Percentiles rank a stretch among this genome's conserved stretches.
phyloP scores from a whole-genome alignment of 495 filamentous ascomycete genomes.

The Antarctomyces pellizariae region DNA sequence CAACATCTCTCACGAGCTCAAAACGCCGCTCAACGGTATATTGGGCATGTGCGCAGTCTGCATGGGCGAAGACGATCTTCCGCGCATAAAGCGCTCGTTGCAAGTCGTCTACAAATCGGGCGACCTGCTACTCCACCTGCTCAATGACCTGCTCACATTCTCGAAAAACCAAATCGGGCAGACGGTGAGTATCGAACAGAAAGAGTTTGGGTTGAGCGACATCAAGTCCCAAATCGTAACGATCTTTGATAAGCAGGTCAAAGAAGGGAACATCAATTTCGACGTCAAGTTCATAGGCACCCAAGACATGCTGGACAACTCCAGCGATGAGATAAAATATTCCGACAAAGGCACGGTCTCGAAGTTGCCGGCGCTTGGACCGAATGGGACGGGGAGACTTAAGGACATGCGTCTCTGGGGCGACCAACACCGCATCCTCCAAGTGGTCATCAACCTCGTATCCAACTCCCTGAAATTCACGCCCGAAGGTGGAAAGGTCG shows the following conservation, averaged over 20 bases:
- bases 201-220: slow-evolving; percentile 61
- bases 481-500: slow-evolving; percentile 42
- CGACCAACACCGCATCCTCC: slow-evolving; percentile 72
- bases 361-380: slow-evolving; percentile 29
- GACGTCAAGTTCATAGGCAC: slow-evolving; percentile 43
- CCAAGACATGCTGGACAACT: slow-evolving; percentile 19
- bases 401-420: slow-evolving; percentile 64
- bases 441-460: slow-evolving; percentile 81
- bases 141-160: slow-evolving; percentile 83
- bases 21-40: slow-evolving; percentile 83
- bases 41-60: slow-evolving; percentile 81
- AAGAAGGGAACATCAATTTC: slow-evolving; percentile 51
- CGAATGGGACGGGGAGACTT: slow-evolving; percentile 34
- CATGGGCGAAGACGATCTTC: slow-evolving; percentile 66
- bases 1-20: slow-evolving; percentile 86
- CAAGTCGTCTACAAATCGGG: slow-evolving; percentile 79
- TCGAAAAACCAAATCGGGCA: slow-evolving; percentile 85
- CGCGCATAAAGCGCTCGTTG: slow-evolving; percentile 53
- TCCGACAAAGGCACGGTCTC: slow-evolving; percentile 17
- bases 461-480: slow-evolving; percentile 90
- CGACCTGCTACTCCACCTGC: slow-evolving; percentile 61
- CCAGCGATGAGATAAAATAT: slow-evolving; percentile 13
- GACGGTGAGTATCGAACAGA: slow-evolving; percentile 52
- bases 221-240: slow-evolving; percentile 55
- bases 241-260: slow-evolving; percentile 75